A percentile compares a stretch with the other conserved stretches of the same genome.
phyloP scores from a whole-genome alignment of 495 filamentous ascomycete genomes.

The Penicillium daleae region DNA sequence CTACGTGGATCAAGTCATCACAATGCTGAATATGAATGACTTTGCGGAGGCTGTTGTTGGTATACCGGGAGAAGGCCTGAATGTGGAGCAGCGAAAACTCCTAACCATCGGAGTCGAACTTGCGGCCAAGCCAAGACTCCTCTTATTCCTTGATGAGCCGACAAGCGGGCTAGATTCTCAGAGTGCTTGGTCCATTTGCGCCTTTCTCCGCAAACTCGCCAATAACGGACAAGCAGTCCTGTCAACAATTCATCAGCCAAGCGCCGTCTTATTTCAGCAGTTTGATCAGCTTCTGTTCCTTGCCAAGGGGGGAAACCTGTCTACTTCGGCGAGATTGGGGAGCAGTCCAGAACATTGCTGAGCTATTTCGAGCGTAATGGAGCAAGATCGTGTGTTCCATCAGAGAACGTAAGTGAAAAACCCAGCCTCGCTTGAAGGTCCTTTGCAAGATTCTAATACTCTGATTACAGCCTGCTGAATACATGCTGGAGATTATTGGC shows the following conservation, averaged over 20 bases:
- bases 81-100: constrained; percentile 79
- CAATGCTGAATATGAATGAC: constrained; percentile 55
- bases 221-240: constrained; percentile 87
- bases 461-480: constrained; percentile 69
- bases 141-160: constrained; percentile 94
- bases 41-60: constrained; percentile 51
- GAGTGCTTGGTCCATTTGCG: constrained; percentile 82
- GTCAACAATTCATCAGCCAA: constrained; percentile 94
- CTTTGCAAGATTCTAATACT: background rate
- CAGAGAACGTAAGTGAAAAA: constrained; percentile 71
- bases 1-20: constrained; percentile 57
- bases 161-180: constrained; percentile 86
- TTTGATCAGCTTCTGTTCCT: constrained; percentile 91
- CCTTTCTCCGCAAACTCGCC: constrained; percentile 82
- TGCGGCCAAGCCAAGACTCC: constrained; percentile 81
- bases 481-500: constrained; percentile 84
- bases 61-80: constrained; percentile 63
- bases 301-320: constrained; percentile 79
- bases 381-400: constrained; percentile 66
- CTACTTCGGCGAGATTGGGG: constrained; percentile 88
- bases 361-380: constrained; percentile 80
- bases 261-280: constrained; percentile 86
- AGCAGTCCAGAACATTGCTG: constrained; percentile 69
- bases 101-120: constrained; percentile 94
- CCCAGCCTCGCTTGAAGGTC: background rate